A percentile compares a stretch with the other conserved stretches of the same genome.
These are phyloP conservation scores for Colletotrichum lindemuthianum DNA, from an alignment of 2,329 filamentous ascomycete species.

Conservation along the genomic window DNA sequence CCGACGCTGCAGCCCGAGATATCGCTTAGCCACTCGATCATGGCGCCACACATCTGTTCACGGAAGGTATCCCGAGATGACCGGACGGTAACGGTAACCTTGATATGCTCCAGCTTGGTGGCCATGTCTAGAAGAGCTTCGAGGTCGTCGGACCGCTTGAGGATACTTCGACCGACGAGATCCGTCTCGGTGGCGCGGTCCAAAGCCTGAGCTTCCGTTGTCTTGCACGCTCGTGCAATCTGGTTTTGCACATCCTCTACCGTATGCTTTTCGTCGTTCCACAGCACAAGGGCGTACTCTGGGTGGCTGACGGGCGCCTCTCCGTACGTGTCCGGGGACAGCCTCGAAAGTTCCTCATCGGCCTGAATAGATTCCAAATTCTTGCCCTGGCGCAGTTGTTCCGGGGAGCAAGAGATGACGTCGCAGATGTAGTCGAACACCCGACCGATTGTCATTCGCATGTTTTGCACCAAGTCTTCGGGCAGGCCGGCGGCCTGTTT, in stretches of 20 bases:
- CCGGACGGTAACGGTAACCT: conserved; percentile 93
- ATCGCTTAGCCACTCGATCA: conserved; percentile 95
- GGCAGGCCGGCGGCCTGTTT: conserved; percentile 71
- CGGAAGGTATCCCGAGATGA: conserved; percentile 95
- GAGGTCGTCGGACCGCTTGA: conserved; percentile 80
- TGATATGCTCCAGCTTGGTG: conserved; percentile 91
- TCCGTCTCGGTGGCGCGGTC: conserved; percentile 88
- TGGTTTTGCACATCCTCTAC: conserved; percentile 90
- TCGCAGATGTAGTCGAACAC: conserved; percentile 96
- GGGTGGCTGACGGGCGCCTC: conserved; percentile 71
- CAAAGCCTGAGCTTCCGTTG: conserved; percentile 74
- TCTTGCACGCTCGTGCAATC: conserved; percentile 87
- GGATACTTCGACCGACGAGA: conserved; percentile 84
- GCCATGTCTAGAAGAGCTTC: conserved; percentile 80
- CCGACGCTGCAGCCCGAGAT: conserved; percentile 91
- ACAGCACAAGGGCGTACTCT: conserved; percentile 87
- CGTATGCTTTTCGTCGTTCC: conserved; percentile 99
- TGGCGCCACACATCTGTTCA: conserved; percentile 98
- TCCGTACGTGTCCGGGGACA: conserved; percentile 78
- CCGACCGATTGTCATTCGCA: conserved; percentile 86
- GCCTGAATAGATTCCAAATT: conserved; percentile 80
- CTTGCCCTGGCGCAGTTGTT: conserved; percentile 89
- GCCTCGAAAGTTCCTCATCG: conserved; percentile 83
- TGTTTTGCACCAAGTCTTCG: conserved; percentile 77
- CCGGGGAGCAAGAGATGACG: conserved; percentile 96